These are phyloP conservation scores for Hypericum androsaemum DNA, from an alignment of 345 rosid species.

Conservation along the genomic window DNA sequence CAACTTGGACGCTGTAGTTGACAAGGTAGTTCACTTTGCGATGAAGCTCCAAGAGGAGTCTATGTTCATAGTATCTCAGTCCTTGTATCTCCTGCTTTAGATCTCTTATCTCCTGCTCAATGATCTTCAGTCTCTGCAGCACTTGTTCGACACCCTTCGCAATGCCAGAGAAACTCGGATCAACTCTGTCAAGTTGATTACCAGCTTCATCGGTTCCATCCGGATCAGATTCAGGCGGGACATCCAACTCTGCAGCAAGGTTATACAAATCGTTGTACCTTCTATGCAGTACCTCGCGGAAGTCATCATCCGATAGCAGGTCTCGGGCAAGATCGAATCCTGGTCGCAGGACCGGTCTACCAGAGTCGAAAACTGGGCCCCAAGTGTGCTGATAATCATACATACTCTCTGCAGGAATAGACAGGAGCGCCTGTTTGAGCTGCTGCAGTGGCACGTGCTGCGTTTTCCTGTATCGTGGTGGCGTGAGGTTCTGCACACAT, in stretches of 20 bases:
- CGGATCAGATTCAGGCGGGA: slow-evolving; percentile 41
- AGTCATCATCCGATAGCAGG: slow-evolving; percentile 89
- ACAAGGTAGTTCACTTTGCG: slow-evolving; percentile 84
- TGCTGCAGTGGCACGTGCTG: slow-evolving; percentile 58
- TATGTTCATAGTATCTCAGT: slow-evolving; percentile 76
- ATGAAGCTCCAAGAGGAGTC: slow-evolving; percentile 77
- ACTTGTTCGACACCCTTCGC: slow-evolving; percentile 87
- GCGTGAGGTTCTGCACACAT: slow-evolving; percentile 61
- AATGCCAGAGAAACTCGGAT: slow-evolving; percentile 78
- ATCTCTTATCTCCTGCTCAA: slow-evolving; percentile 91
- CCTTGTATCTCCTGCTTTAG: slow-evolving; percentile 96
- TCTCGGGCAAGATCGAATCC: slow-evolving; percentile 88
- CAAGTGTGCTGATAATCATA: slow-evolving; percentile 95
- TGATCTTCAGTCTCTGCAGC: slow-evolving; percentile 74
- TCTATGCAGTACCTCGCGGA: slow-evolving; percentile 76
- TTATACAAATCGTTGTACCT: slow-evolving; percentile 73
- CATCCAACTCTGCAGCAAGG: slow-evolving; percentile 79
- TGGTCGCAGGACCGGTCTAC: slow-evolving; percentile 42
- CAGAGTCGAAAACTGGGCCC: slow-evolving; percentile 60
- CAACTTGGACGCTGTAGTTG: slow-evolving; percentile 72
- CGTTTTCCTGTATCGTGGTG: slow-evolving; percentile 66
- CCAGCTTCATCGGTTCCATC: slow-evolving; percentile 30
- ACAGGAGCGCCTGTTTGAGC: slow-evolving; percentile 70
- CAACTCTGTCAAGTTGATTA: slow-evolving; percentile 46
- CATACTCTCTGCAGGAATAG: slow-evolving; percentile 83